phyloP scores from a whole-genome alignment of 495 filamentous ascomycete genomes.

The Amorphotheca resinae region DNA sequence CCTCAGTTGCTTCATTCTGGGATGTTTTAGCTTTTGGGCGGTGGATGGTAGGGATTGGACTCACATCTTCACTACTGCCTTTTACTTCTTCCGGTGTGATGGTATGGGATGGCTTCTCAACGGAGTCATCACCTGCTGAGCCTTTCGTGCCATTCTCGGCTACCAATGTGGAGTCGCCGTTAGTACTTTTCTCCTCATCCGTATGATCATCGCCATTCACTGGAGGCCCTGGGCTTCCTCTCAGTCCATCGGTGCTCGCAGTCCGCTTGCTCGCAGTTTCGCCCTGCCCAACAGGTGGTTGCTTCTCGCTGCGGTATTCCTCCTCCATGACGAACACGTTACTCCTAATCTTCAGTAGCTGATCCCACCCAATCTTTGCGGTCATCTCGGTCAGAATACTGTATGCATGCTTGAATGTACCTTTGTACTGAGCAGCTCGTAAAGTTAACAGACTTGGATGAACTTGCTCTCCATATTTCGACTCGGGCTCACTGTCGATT shows the following conservation, averaged over 20 bases:
- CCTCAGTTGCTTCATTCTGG: constrained; percentile 32
- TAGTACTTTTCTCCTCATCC: constrained; percentile 32
- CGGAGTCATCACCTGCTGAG: constrained; percentile 14
- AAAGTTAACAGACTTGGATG: constrained; percentile 79
- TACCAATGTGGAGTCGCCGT: constrained; percentile 17
- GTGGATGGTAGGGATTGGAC: constrained; percentile 16
- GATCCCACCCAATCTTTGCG: constrained; percentile 93
- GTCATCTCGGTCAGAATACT: constrained; percentile 88
- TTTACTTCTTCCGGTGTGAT: constrained; percentile 73
- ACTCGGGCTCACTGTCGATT: constrained; percentile 78
- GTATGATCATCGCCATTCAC: constrained; percentile 44
- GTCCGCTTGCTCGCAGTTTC: constrained; percentile 44
- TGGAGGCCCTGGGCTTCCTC: constrained; percentile 48
- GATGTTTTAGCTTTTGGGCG: constrained; percentile 4
- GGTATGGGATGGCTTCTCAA: constrained; percentile 63
- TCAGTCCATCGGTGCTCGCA: constrained; percentile 63
- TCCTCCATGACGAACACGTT: constrained; percentile 99
- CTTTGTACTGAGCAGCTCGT: constrained; percentile 77
- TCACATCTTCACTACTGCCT: constrained; percentile 66
- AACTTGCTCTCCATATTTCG: constrained; percentile 66
- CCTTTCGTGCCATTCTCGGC: constrained; percentile 19
- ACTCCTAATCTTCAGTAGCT: constrained; percentile 81
- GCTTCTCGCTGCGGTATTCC: constrained; percentile 86
- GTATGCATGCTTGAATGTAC: constrained; percentile 92
- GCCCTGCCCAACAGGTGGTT: constrained; percentile 41